Evolutionary conservation across 169 alveolate genomes (phyloP).

Genomic region (Eimeria falciformis): DNA sequence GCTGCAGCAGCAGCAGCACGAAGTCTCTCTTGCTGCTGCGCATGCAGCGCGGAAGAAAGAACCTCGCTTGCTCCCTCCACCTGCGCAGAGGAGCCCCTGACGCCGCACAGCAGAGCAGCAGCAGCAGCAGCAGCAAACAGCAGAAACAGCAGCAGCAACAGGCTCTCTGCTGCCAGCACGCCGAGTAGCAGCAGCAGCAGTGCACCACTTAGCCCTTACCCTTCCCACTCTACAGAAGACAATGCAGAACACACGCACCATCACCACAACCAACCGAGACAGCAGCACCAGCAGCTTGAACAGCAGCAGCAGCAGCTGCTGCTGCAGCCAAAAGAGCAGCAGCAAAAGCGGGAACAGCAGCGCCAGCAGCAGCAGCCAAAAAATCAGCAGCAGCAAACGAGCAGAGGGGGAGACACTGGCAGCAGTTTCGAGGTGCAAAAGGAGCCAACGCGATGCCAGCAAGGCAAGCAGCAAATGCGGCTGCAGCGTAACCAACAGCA

Average conservation of each 20-base stretch:
- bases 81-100: background rate
- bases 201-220: background rate
- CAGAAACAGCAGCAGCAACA: slow-evolving; percentile 48
- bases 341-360: background rate
- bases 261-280: background rate
- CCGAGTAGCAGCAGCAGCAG: slow-evolving; percentile 49
- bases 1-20: background rate
- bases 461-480: no score
- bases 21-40: background rate
- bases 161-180: slow-evolving; percentile 17
- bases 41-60: background rate
- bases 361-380: background rate
- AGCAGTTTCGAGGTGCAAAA: no score
- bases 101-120: slow-evolving; percentile 30
- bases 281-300: background rate
- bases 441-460: no score
- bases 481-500: background rate
- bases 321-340: background rate
- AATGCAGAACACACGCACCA: background rate
- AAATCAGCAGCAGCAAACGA: background rate
- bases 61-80: slow-evolving; percentile 7
- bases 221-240: background rate
- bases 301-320: background rate
- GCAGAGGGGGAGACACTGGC: background rate
- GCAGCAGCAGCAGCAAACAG: slow-evolving; percentile 48